Evolutionary conservation across 805 yeast genomes (phyloP), one percentile per base, ranked within the genome.

Genomic region (Ogataea nonfermentans): DNA sequence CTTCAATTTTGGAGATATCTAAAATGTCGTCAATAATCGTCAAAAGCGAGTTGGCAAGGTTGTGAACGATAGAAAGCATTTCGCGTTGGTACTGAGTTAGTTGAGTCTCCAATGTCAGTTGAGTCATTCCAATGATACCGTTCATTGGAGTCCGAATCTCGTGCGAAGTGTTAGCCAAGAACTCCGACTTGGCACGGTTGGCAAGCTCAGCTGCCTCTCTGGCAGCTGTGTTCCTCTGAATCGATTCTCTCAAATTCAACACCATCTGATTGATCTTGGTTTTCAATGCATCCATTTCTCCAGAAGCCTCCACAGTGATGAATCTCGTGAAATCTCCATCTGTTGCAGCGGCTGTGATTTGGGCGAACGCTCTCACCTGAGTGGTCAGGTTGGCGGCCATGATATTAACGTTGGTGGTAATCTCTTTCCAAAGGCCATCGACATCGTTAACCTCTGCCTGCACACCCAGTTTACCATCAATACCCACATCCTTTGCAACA

Each of bases 121-220:
- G 95, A 3, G 95, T 87, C 91, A 87, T 87, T 57, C 95, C 95
- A 53, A 87, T 83, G 33, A 87, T 87, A 68, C 96, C 96, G 62
- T 87, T 87, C 78, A 87, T 82, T 14, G 96, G 96, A 2, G 96
- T 87, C 61, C 96, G 72, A 55, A 87, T 83, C 61, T 87, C 96
- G 62, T 80, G 87, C 5, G 91, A 84, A 74, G 84, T 87, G 56
- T 87, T 87, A 32, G 95, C 95, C 65, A 87, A 72, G 59, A 87
- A 87, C 62, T 87, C 96, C 8, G 95, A 86, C 62, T 87, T 87
- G 4, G 95, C 88, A 51, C 85, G 74, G 61, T 87, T 87, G 4
- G 95, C 95, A 52, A 86, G 70, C 57, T 87, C 96, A 26, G 96
- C 96, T 25, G 95, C 95, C 63, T 87, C 95, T 65, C 96, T 79